Base-by-base conservation (phyloP, 805 yeast genomes). In the Cephaloascus fragrans region DNA sequence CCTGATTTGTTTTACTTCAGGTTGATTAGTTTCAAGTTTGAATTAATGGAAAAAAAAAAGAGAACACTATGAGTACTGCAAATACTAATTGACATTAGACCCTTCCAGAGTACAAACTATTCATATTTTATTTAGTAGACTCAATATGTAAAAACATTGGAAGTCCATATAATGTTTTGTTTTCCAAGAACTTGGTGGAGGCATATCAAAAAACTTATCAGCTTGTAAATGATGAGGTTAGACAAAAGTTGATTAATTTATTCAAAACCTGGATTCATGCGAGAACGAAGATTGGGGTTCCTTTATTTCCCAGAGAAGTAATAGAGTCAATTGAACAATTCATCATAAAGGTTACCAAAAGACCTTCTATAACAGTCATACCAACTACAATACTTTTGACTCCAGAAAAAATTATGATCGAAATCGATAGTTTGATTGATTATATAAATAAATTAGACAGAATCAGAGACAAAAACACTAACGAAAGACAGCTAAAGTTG, bases 141-240 rank as follows among this genome's bases (percentile, higher is more conserved):
- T 88, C 97, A 15, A 83, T 93, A 36, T 83, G 90, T 61, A 93
- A 93, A 58, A 85, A 81, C 51, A 80, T 86, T 26, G 96, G 97
- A 6, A 73, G 80, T 44, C 97, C 97, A 2, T 93, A 90, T 56
- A 84, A 87, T n/a, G 68, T 78, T 4, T 57, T 84, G 38, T 77
- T 93, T 55, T 81, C 89, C 38, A 69, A 76, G 46, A 78, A 80
- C 45, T 62, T 88, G 36, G 81, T 73, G 60, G 74, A 71, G 46
- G 64, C 83, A 3, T 90, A 83, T 59, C 78, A 83, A 19, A 78
- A 76, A 44, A 80, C 87, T 3, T 93, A 84, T 55, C 71, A 85
- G 14, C 62, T 81, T 39, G 90, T 85, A 32, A 80, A 78, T 50
- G 95, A 86, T 48, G 59, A 69, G 14, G 74, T 80, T n/a, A 71